These are phyloP conservation scores for Rhododendron griersonianum DNA, from an alignment of 148 eudicot genomes.

Conservation along the genomic window DNA sequence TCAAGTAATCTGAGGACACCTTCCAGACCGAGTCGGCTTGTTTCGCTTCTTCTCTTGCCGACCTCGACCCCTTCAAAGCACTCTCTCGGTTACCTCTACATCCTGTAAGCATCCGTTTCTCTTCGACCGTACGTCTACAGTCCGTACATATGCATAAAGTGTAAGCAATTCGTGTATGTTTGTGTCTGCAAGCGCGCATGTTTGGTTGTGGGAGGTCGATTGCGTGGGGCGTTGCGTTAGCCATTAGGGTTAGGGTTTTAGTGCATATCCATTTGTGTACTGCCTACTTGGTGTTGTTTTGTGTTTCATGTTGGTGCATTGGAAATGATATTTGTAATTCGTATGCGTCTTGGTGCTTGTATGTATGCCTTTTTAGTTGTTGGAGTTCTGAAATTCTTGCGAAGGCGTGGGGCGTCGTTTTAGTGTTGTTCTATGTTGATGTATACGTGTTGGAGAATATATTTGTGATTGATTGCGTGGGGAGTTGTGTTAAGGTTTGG, in stretches of 20 bases:
- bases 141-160: not conserved
- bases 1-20: conserved; percentile 60
- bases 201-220: not conserved
- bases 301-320: not conserved
- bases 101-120: conserved; percentile 38
- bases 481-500: not conserved
- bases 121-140: not conserved
- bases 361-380: not conserved
- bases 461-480: not conserved
- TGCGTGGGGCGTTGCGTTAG: not conserved
- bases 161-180: not conserved
- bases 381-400: not conserved
- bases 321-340: not conserved
- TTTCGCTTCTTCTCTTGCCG: conserved; percentile 35
- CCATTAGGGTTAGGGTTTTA: not conserved
- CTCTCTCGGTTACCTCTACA: conserved; percentile 80
- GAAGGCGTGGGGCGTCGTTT: too few species aligned
- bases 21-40: conserved; percentile 47
- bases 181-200: not conserved
- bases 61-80: conserved; percentile 62
- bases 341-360: not conserved
- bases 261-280: not conserved
- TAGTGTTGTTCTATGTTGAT: too few species aligned
- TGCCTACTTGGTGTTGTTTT: not conserved
- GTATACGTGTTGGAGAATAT: too few species aligned